Conservation (phyloP, 2,329 filamentous ascomycete genomes). For the Sclerotinia borealis region DNA sequence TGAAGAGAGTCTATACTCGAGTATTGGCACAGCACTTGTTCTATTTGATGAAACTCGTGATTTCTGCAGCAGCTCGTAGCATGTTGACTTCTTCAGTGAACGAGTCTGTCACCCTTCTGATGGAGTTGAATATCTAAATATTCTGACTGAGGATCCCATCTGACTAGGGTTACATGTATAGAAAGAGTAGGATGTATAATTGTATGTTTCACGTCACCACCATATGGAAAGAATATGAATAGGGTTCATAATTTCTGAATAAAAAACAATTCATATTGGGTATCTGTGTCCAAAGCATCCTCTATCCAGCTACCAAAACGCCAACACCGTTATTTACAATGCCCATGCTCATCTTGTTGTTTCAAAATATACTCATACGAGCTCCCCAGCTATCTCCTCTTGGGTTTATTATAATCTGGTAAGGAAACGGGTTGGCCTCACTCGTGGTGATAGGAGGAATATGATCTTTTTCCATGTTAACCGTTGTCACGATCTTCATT, state of each 20-base stretch:
- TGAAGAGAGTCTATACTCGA: conserved; percentile 1
- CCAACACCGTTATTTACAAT: conserved; percentile 12
- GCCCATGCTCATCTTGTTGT: conserved; percentile 16
- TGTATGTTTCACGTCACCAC: background rate
- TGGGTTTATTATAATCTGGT: conserved; percentile 84
- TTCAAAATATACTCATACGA: conserved; percentile 58
- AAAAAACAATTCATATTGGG: conserved; percentile 23
- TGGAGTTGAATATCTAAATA: background rate
- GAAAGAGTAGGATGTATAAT: background rate
- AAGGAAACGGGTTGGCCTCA: conserved; percentile 89
- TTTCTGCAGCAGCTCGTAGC: background rate
- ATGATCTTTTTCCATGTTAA: conserved; percentile 86
- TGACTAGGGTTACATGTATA: background rate
- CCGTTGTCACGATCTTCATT: conserved; percentile 82
- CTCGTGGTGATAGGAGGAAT: conserved; percentile 94
- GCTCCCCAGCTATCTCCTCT: conserved; percentile 74
- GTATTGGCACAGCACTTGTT: conserved; percentile 1
- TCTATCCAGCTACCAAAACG: conserved; percentile 20
- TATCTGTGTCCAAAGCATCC: conserved; percentile 25
- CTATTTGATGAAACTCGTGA: background rate
- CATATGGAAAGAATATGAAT: background rate
- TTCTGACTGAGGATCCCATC: too few species aligned
- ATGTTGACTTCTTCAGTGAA: background rate
- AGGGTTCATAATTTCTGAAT: background rate
- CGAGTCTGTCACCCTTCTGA: too few species aligned